These are phyloP conservation scores for Cyberlindnera maclurae DNA, from an alignment of 805 yeast genomes.

Conservation along the genomic window DNA sequence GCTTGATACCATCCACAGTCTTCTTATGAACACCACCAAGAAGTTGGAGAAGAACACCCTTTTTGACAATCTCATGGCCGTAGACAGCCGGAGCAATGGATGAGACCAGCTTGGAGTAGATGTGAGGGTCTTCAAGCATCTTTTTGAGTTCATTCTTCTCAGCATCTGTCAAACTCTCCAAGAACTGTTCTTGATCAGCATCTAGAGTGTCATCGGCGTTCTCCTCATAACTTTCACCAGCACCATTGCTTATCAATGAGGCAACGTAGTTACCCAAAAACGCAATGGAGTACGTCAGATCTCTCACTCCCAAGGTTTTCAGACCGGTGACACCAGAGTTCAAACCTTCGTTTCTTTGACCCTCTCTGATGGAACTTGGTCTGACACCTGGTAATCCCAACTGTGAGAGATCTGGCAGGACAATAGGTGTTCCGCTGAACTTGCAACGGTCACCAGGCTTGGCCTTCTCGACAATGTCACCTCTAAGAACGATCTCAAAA, in stretches of 20 bases:
- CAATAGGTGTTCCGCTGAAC: conserved; percentile 92
- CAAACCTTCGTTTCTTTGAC: conserved; percentile 50
- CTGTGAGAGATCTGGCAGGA: conserved; percentile 90
- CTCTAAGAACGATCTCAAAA: conserved; percentile 83
- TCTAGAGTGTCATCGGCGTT: conserved; percentile 35
- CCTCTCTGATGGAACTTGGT: conserved; percentile 72
- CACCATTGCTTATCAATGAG: conserved; percentile 40
- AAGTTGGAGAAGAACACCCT: conserved; percentile 82
- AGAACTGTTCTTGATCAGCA: conserved; percentile 73
- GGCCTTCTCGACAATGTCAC: conserved; percentile 91
- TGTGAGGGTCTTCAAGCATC: conserved; percentile 85
- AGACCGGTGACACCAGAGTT: conserved; percentile 86
- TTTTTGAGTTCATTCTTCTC: conserved; percentile 80
- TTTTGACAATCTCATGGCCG: conserved; percentile 92
- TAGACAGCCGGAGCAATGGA: conserved; percentile 94
- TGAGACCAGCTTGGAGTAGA: conserved; percentile 75
- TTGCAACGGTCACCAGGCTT: conserved; percentile 95
- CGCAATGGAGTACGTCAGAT: conserved; percentile 84
- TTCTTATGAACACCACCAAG: conserved; percentile 93
- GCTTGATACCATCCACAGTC: conserved; percentile 88
- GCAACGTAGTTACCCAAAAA: conserved; percentile 88
- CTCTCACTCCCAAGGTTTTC: conserved; percentile 81
- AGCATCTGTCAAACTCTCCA: conserved; percentile 68
- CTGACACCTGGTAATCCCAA: conserved; percentile 92
- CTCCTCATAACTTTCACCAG: conserved; percentile 31